Evolutionary conservation across 352 stramenopile genomes (phyloP), one percentile per base, ranked within the genome.

Genomic region (Phytophthora ohioensis): DNA sequence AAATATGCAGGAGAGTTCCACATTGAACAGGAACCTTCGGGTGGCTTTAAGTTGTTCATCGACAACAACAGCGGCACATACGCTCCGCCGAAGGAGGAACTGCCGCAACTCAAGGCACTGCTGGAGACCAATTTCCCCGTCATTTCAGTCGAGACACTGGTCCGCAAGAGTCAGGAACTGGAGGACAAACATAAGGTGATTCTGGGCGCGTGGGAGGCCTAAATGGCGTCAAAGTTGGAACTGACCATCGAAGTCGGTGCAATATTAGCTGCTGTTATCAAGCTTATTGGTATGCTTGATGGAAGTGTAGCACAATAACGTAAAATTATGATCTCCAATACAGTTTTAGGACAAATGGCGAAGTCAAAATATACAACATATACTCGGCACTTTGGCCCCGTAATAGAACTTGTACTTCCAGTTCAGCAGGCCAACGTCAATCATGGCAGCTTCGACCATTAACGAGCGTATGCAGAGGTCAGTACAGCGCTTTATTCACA

Each of bases 21-120:
- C 60, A 71, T 82, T 49, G 60, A 78, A 13, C 68, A 78, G 55
- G 52, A 38, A 0, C 64, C 61, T 39, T 73, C 70, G 5, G 75
- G 71, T 5, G 71, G 69, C 21, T 67, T 62, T 64, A 82, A 71
- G 48, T 68, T 82, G 3, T 15, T 76, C 2, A 82, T 82, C 27
- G 75, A 82, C 71, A 82, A 82, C 68, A 80, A 82, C 57, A 82
- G 75, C 43, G 75, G 75, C 57, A 82, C 75, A 5, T 82, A 82
- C 49, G 71, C 64, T 2, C 75, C 75, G 8, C 71, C 71, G 4
- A 78, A 78, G 57, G 68, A 41, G 6, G 64, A 78, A 27, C 57
- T 82, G 7, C 75, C 71, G 1, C 54, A 73, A 30, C 56, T 82
- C 13, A 70, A 78, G 55, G 68, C 59, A n/a, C 45, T 82, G 6